A percentile compares a stretch with the other conserved stretches of the same genome.
phyloP scores from a whole-genome alignment of 2,329 filamentous ascomycete species.

The Ophiostoma perfectum region DNA sequence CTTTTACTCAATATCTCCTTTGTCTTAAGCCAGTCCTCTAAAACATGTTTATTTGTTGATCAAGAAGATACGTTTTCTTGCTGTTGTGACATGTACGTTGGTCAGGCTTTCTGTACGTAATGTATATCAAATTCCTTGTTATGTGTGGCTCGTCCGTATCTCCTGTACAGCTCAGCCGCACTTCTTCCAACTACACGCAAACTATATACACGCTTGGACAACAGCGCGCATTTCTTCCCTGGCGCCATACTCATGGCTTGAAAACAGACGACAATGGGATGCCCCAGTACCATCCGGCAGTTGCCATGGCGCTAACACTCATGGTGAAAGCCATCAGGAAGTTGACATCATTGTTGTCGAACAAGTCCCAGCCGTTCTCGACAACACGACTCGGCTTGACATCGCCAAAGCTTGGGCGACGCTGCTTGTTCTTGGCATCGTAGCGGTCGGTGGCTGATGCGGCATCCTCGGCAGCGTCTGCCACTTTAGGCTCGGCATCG shows the following conservation, averaged over 20 bases:
- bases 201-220: not conserved
- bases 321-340: conserved; percentile 80
- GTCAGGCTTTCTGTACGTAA: not conserved
- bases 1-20: not conserved
- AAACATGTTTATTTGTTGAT: not conserved
- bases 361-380: conserved; percentile 63
- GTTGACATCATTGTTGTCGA: conserved; percentile 97
- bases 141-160: not conserved
- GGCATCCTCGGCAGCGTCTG: conserved; percentile 33
- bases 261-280: conserved; percentile 46
- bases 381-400: conserved; percentile 57
- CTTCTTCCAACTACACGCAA: too few species aligned
- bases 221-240: not conserved
- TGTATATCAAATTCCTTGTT: not conserved
- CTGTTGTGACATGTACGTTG: too few species aligned
- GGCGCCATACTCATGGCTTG: conserved; percentile 7
- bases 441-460: not conserved
- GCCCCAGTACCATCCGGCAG: conserved; percentile 57
- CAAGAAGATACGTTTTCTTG: too few species aligned
- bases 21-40: not conserved
- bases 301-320: conserved; percentile 70
- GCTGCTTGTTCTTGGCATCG: conserved; percentile 46
- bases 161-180: too few species aligned
- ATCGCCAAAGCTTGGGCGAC: conserved; percentile 49
- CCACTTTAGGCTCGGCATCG: conserved; percentile 33